Evolutionary conservation across 129 eudicot species (phyloP).

Genomic region (Pseudognaphalium luteoalbum): DNA sequence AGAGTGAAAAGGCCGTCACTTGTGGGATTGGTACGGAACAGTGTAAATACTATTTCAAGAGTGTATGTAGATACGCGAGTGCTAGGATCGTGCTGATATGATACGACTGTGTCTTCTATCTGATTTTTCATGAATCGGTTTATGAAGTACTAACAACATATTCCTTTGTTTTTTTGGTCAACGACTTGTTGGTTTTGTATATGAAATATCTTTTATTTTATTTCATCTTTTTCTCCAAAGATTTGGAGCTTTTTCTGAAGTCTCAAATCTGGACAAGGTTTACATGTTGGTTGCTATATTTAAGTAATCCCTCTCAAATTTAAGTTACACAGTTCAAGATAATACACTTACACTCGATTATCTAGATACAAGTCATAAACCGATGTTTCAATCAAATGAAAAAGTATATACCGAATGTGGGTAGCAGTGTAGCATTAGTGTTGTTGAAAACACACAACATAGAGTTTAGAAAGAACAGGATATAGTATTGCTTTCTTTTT

Average conservation of each 20-base stretch:
- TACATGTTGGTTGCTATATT: not conserved
- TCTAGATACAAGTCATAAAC: not conserved
- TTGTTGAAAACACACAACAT: no score
- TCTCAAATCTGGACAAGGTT: not conserved
- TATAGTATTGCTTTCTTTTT: no score
- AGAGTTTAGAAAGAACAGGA: no score
- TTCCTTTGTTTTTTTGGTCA: conserved; percentile 38
- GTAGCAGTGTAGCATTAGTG: no score
- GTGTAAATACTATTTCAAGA: conserved; percentile 27
- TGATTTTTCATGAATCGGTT: conserved; percentile 18
- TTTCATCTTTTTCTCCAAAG: not conserved
- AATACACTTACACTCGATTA: not conserved
- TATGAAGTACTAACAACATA: conserved; percentile 31
- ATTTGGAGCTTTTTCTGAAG: not conserved
- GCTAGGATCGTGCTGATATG: conserved; percentile 24
- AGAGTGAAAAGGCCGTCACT: not conserved
- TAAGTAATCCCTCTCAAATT: not conserved
- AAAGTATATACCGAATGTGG: no score
- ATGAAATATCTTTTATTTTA: not conserved
- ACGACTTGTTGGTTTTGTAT: conserved; percentile 19
- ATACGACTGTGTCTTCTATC: conserved; percentile 18
- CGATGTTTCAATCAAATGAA: no score
- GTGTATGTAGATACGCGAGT: conserved; percentile 18
- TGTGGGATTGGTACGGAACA: not conserved
- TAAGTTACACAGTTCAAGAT: not conserved